Percentiles rank a stretch among this genome's conserved stretches.
Evolutionary conservation across 768 basidiomycete species (phyloP).

Genomic region (Cyclocybe aegerita): DNA sequence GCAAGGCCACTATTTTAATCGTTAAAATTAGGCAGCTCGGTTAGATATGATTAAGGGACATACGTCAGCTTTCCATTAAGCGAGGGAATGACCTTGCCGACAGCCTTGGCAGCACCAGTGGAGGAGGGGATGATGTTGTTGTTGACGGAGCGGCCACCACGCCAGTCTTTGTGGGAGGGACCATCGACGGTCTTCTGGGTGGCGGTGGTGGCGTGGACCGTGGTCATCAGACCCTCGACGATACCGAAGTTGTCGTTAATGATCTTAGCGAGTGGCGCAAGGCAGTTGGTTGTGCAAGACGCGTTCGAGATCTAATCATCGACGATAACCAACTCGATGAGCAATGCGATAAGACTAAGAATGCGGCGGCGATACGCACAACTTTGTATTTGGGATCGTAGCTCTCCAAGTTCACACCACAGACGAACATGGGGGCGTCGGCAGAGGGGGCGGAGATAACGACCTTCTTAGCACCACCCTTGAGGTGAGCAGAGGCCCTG

Average conservation of each 20-base stretch:
- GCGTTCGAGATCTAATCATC: constrained; percentile 85
- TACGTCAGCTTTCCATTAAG: constrained; percentile 98
- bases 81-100: constrained; percentile 94
- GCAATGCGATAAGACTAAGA: background rate
- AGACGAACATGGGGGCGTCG: constrained; percentile 93
- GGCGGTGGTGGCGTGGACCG: constrained; percentile 95
- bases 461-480: constrained; percentile 99
- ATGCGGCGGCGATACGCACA: constrained; percentile 40
- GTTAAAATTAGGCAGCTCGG: constrained; percentile 7
- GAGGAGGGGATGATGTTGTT: constrained; percentile 99
- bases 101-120: constrained; percentile 98
- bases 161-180: constrained; percentile 95
- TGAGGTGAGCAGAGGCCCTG: constrained; percentile 88
- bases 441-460: constrained; percentile 99
- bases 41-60: constrained; percentile 24
- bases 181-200: constrained; percentile 96
- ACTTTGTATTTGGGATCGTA: constrained; percentile 91
- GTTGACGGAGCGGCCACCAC: constrained; percentile 92
- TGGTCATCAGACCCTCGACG: constrained; percentile 97
- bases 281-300: constrained; percentile 99
- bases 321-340: constrained; percentile 6
- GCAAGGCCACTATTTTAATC: constrained; percentile 67
- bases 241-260: constrained; percentile 97
- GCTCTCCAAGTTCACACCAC: constrained; percentile 91
- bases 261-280: constrained; percentile 98